Evolutionary conservation across 768 basidiomycete species (phyloP).

Genomic region (Krasilnikovozyma curviuscula): DNA sequence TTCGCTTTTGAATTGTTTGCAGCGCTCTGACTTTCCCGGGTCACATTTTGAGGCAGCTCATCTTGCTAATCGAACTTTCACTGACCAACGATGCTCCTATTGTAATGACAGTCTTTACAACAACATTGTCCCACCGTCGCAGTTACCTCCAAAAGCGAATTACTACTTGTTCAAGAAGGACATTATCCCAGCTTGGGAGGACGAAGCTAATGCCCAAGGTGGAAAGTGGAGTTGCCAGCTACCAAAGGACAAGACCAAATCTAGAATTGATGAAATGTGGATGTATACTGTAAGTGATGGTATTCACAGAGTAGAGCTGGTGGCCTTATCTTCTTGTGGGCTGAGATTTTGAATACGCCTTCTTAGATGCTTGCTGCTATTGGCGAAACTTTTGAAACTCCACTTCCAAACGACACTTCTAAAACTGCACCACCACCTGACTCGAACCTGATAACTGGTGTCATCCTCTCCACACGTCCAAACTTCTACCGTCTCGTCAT

Average conservation of each 20-base stretch:
- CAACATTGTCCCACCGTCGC: conserved; percentile 88
- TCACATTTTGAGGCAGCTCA: background rate
- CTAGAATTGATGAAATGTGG: conserved; percentile 84
- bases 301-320: background rate
- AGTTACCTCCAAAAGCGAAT: conserved; percentile 87
- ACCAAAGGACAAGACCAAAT: conserved; percentile 80
- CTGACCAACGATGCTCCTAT: background rate
- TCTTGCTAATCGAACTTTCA: background rate
- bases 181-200: conserved; percentile 95
- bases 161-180: conserved; percentile 99
- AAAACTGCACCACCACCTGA: background rate
- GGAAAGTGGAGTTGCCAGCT: conserved; percentile 99
- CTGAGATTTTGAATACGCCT: background rate
- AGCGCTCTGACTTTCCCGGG: background rate
- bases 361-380: conserved; percentile 94
- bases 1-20: conserved; percentile 15
- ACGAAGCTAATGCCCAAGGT: conserved; percentile 85
- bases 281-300: conserved; percentile 59
- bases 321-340: background rate
- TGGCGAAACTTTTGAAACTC: conserved; percentile 93
- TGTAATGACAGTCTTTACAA: conserved; percentile 53
- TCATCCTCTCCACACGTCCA: conserved; percentile 83
- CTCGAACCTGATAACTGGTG: conserved; percentile 55
- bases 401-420: conserved; percentile 28
- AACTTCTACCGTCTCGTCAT: conserved; percentile 92